Evolutionary conservation across 1,139 yeast genomes (phyloP).

Genomic region (Lodderomyces parapsilosis): DNA sequence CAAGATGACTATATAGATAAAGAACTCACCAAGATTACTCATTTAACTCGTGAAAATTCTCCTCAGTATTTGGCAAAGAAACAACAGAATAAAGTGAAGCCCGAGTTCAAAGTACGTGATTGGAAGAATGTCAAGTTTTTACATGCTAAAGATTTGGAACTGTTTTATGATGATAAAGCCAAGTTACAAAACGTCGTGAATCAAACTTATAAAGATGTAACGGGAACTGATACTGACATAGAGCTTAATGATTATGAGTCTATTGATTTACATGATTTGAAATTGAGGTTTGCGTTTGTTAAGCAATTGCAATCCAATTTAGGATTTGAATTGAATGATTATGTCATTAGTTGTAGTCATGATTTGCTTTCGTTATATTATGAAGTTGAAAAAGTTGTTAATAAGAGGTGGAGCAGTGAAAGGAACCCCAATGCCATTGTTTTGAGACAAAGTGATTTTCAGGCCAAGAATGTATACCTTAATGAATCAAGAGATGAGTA

Average conservation of each 20-base stretch:
- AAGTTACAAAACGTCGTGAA: constrained; percentile 25
- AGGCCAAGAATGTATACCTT: constrained; percentile 50
- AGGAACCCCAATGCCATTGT: constrained; percentile 70
- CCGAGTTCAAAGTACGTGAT: constrained; percentile 25
- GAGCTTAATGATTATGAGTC: constrained; percentile 16
- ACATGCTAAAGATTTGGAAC: constrained; percentile 23
- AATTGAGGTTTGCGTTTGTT: constrained; percentile 56
- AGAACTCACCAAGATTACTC: constrained; percentile 30
- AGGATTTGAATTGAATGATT: constrained; percentile 69
- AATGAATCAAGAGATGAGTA: constrained; percentile 35
- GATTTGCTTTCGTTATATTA: constrained; percentile 44
- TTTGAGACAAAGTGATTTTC: constrained; percentile 41
- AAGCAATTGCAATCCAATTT: constrained; percentile 59
- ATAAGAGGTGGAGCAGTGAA: constrained; percentile 55
- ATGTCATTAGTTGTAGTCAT: constrained; percentile 49
- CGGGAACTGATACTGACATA: constrained; percentile 12
- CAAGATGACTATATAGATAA: constrained; percentile 43
- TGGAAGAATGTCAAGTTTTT: constrained; percentile 30
- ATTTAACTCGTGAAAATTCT: constrained; percentile 38
- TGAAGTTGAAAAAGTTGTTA: constrained; percentile 44
- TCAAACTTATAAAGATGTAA: constrained; percentile 24
- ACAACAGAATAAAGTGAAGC: constrained; percentile 29
- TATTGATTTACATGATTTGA: constrained; percentile 43
- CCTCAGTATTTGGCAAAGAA: constrained; percentile 28
- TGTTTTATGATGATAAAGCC: constrained; percentile 24